Percentiles rank a stretch among this genome's conserved stretches.
Evolutionary conservation across 2,329 filamentous ascomycete genomes (phyloP).

Genomic region (Hypoxylon sp.): DNA sequence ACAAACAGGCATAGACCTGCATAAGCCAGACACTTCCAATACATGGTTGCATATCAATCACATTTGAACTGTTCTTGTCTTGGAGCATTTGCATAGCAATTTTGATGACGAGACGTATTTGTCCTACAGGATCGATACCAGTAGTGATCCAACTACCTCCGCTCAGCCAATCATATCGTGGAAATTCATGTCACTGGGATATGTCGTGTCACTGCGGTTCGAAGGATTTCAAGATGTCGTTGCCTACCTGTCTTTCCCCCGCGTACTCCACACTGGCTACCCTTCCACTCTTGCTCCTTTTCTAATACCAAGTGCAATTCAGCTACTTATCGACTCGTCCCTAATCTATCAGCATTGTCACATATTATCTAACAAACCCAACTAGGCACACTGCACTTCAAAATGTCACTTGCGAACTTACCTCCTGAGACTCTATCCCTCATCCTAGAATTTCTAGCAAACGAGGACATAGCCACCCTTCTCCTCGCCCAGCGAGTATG

Average conservation of each 20-base stretch:
- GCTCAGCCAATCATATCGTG: neutral
- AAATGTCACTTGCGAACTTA: constrained; percentile 27
- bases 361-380: neutral
- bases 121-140: neutral
- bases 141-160: neutral
- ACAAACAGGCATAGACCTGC: constrained; percentile 12
- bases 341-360: neutral
- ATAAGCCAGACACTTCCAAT: neutral
- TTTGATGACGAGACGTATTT: neutral
- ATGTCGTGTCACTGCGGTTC: neutral
- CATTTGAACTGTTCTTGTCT: neutral
- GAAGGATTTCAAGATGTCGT: neutral
- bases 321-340: neutral
- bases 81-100: neutral
- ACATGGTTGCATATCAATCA: constrained; percentile 1
- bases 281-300: neutral
- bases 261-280: neutral
- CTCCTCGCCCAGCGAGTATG: constrained; percentile 30
- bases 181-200: neutral
- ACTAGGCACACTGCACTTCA: neutral
- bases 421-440: constrained; percentile 31
- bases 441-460: constrained; percentile 26
- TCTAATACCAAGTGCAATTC: neutral
- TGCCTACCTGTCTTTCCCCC: neutral
- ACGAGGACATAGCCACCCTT: constrained; percentile 21